Evolutionary conservation across 345 rosid species (phyloP), one percentile per base, ranked within the genome.

Genomic region (Murraya koenigii): DNA sequence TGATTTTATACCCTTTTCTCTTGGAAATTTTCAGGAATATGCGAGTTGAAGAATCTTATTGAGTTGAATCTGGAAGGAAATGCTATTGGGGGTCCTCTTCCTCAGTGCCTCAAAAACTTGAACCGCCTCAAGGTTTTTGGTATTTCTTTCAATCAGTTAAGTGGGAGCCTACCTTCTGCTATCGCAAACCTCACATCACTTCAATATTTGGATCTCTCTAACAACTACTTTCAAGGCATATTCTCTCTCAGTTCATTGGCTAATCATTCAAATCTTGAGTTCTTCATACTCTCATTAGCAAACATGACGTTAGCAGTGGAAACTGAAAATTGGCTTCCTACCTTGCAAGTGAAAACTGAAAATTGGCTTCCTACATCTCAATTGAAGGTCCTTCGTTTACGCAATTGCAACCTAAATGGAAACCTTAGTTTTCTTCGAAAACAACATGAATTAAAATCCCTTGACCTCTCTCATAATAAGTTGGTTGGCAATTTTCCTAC

Each of bases 41-140:
- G 70, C 10, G 52, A 66, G 30, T 1, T 66, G 28, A 22, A 8
- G 1, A 38, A 36, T 66, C 49, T 66, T 38, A 8, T 38, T n/a
- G 52, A 66, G 19, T 38, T 66, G 30, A 11, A 66, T 66, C 28
- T 66, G 9, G 23, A 10, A n/a, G 20, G 5, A 0, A 66, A 38
- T 66, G 7, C 23, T 2, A n/a, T 80, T 7, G 7, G 15, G 1
- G 79, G 80, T 3, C 56, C 0, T 1, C n/a, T 80, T 2, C 77
- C 81, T 8, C 3, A 2, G 0, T 80, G 79, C 56, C 33, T 80
- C 0, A 17, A 49, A 13, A 77, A 83, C 19, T 64, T 80, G 22
- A 41, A 81, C 25, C 66, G 65, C 11, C 77, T 83, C 20, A 39
- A 6, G 3, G 7, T 4, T 5, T 38, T 83, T 5, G 52, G 77